Conservation (phyloP, 225 moss, liverwort and hornwort genomes). For the Physcomitrium patens region DNA sequence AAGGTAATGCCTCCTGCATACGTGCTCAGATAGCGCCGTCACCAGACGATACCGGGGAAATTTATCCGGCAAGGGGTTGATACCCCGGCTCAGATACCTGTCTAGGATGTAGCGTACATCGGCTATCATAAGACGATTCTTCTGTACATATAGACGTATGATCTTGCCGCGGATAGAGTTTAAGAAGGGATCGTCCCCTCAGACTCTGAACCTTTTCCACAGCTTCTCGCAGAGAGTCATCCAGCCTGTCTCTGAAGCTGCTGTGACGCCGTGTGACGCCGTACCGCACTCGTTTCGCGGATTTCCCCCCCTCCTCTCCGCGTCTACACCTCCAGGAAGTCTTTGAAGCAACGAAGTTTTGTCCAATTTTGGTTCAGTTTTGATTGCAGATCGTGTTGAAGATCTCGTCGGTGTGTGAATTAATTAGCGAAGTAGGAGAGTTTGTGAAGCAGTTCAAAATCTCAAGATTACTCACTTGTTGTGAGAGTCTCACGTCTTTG, state of each 20-base stretch:
- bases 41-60: no score
- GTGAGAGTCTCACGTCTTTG: not conserved
- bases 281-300: not conserved
- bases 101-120: no score
- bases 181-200: no score
- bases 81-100: no score
- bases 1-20: no score
- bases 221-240: constrained; percentile 3
- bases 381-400: not conserved
- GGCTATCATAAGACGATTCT: no score
- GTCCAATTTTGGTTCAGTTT: not conserved
- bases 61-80: no score
- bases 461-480: no score
- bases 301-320: not conserved
- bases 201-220: constrained; percentile 12
- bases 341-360: constrained; percentile 20
- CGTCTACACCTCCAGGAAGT: not conserved
- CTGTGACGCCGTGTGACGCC: constrained; percentile 12
- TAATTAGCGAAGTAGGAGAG: not conserved
- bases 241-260: not conserved
- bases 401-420: not conserved
- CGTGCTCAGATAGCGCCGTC: no score
- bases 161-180: no score
- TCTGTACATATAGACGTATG: no score
- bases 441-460: not conserved